A percentile compares a stretch with the other conserved stretches of the same genome.
These are phyloP conservation scores for Eryngium alpinum DNA, from an alignment of 140 eudicot species.

Conservation along the genomic window DNA sequence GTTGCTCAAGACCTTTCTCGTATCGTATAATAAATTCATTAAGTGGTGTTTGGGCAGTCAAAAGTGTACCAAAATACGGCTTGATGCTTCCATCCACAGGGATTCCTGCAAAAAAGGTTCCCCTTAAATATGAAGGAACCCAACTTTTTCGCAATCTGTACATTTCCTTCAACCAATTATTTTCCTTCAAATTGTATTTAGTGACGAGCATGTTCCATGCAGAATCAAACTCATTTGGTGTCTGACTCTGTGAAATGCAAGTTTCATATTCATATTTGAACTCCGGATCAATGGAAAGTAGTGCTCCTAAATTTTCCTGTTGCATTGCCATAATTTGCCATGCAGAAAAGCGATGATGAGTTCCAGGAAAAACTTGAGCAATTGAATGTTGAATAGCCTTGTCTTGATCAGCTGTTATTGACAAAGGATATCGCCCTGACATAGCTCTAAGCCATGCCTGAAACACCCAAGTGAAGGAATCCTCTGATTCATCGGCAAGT, in stretches of 20 bases:
- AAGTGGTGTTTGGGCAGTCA: constrained; percentile 13
- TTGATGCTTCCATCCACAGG: constrained; percentile 21
- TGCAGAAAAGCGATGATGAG: constrained; percentile 14
- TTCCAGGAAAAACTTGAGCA: constrained; percentile 11
- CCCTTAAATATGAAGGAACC: constrained; percentile 14
- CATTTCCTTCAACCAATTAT: constrained; percentile 24
- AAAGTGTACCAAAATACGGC: not conserved
- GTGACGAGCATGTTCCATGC: constrained; percentile 15
- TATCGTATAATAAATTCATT: constrained; percentile 14
- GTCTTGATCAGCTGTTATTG: constrained; percentile 16
- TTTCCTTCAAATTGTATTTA: constrained; percentile 17
- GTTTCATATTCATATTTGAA: not conserved
- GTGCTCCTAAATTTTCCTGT: constrained; percentile 5
- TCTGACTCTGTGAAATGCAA: constrained; percentile 5
- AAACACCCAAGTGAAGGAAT: constrained; percentile 14
- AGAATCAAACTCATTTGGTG: constrained; percentile 13
- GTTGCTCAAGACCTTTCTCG: constrained; percentile 19
- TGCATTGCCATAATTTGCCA: constrained; percentile 9
- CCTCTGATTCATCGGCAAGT: constrained; percentile 13
- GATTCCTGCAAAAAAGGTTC: constrained; percentile 14
- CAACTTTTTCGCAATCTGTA: constrained; percentile 15
- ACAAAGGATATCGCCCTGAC: constrained; percentile 8
- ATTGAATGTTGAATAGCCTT: constrained; percentile 6
- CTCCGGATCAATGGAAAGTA: constrained; percentile 4
- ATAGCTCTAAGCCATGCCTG: constrained; percentile 12